A percentile compares a stretch with the other conserved stretches of the same genome.
Conservation (phyloP, 768 basidiomycete species). For the Leucocoprinus sp. region DNA sequence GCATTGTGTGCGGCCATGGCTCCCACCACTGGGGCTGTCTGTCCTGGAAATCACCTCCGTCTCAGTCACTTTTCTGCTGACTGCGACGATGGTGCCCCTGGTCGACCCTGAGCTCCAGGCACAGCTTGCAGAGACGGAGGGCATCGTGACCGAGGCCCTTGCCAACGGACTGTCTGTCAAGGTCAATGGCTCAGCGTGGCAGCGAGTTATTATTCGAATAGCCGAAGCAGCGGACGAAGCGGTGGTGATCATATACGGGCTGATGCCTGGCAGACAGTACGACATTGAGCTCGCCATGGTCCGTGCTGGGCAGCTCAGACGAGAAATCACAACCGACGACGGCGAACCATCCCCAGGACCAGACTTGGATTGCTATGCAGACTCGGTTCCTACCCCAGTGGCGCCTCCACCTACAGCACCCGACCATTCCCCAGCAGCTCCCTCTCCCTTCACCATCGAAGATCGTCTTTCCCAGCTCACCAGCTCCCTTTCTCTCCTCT, state of each 20-base stretch:
- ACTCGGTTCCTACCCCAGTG: no score
- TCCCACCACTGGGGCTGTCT: no score
- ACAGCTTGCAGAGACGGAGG: slow-evolving; percentile 1
- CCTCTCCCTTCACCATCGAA: slow-evolving; percentile 46
- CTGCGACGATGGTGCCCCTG: slow-evolving; percentile 24
- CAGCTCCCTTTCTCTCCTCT: slow-evolving; percentile 53
- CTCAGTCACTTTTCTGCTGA: slow-evolving; percentile 72
- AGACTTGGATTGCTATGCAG: no score
- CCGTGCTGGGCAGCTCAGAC: slow-evolving; percentile 35
- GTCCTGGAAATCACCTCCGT: slow-evolving; percentile 82
- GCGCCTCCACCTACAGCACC: no score
- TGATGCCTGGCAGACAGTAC: slow-evolving; percentile 84
- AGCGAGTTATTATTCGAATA: slow-evolving; percentile 68
- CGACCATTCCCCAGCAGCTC: slow-evolving; percentile 12
- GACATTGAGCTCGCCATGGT: slow-evolving; percentile 80
- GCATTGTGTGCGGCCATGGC: no score
- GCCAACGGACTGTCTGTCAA: slow-evolving; percentile 71
- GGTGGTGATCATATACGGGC: slow-evolving; percentile 83
- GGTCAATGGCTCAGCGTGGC: slow-evolving; percentile 75
- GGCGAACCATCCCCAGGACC: no score
- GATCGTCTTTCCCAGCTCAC: slow-evolving; percentile 61
- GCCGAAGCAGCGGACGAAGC: slow-evolving; percentile 81
- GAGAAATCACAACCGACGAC: slow-evolving; percentile 56
- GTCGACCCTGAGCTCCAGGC: slow-evolving; percentile 5
- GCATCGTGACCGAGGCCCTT: slow-evolving; percentile 55